phyloP scores from a whole-genome alignment of 2,329 filamentous ascomycete genomes.

The Talaromyces rugulosus region DNA sequence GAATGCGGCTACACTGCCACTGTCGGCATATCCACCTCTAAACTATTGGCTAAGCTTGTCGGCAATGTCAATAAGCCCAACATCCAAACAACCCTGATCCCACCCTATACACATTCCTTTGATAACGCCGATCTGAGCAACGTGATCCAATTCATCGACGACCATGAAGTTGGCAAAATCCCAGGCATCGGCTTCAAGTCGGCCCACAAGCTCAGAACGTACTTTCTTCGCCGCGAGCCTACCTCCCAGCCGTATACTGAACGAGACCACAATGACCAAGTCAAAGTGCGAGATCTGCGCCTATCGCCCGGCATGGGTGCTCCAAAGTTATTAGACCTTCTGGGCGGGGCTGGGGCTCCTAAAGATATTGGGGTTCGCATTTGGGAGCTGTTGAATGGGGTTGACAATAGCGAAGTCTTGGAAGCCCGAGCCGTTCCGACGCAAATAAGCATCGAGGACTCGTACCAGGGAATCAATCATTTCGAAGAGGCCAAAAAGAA shows the following conservation, averaged over 20 bases:
- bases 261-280: slow-evolving; percentile 44
- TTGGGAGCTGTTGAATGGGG: slow-evolving; percentile 76
- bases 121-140: slow-evolving; percentile 39
- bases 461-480: slow-evolving; percentile 68
- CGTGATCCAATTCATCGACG: slow-evolving; percentile 67
- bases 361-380: slow-evolving; percentile 67
- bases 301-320: slow-evolving; percentile 60
- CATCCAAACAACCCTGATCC: slow-evolving; percentile 77
- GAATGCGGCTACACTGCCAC: slow-evolving; percentile 82
- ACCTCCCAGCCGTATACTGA: slow-evolving; percentile 30
- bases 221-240: slow-evolving; percentile 48
- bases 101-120: slow-evolving; percentile 48
- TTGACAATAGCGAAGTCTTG: slow-evolving; percentile 71
- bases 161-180: slow-evolving; percentile 70
- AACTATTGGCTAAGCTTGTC: slow-evolving; percentile 78
- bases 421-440: slow-evolving; percentile 67
- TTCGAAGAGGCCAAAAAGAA: slow-evolving; percentile 63
- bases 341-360: slow-evolving; percentile 66
- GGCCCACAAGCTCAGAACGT: slow-evolving; percentile 62
- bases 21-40: slow-evolving; percentile 82
- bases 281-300: slow-evolving; percentile 66
- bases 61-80: slow-evolving; percentile 82
- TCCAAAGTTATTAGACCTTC: slow-evolving; percentile 61
- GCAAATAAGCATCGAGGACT: slow-evolving; percentile 94
- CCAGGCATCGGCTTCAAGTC: slow-evolving; percentile 82